Evolutionary conservation across 1,284 basidiomycete species (phyloP), one percentile per base, ranked within the genome.

Genomic region (Irpex sp.): DNA sequence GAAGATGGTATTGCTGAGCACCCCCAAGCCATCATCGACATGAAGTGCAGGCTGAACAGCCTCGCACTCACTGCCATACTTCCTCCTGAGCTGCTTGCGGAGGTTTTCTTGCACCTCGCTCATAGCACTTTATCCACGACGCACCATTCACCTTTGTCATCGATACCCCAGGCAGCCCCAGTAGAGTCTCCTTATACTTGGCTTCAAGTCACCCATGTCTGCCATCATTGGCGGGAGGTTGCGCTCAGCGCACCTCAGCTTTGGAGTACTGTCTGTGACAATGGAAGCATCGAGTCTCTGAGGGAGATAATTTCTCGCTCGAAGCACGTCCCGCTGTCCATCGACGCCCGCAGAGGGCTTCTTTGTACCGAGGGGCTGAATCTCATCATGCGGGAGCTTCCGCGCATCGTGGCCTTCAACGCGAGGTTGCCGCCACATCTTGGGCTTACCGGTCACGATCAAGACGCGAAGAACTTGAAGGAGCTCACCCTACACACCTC

Each of bases 141-240:
- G 11, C 11, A n/a, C 9, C 39, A 11, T 43, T 11, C 39, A 43
- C 9, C 11, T n/a, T 43, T n/a, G 39, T 43, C n/a, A 9, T 43
- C 39, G 39, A 43, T 43, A n/a, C 11, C 39, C 39, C 11, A 43
- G 39, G 39, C 9, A 9, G 11, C n/a, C 9, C 39, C 9, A 43
- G 39, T 11, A 43, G 39, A 43, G 49, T 8, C 49, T 17, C 33
- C 51, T 43, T 56, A 61, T 19, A 5, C n/a, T 4, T 61, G 63
- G 63, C 21, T 61, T 31, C 33, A 9, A 36, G 31, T 62, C 17
- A 62, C 63, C 13, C 63, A 62, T n/a, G 60, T 64, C 33, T 64
- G 63, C 36, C 63, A 64, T 56, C 46, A 55, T n/a, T 64, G 63
- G 63, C 26, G 63, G 9, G 35, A 58, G n/a, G 63, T 60, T 8